Evolutionary conservation across 2,329 filamentous ascomycete species (phyloP), one percentile per base, ranked within the genome.

Genomic region (Fusarium brachygibbosum): DNA sequence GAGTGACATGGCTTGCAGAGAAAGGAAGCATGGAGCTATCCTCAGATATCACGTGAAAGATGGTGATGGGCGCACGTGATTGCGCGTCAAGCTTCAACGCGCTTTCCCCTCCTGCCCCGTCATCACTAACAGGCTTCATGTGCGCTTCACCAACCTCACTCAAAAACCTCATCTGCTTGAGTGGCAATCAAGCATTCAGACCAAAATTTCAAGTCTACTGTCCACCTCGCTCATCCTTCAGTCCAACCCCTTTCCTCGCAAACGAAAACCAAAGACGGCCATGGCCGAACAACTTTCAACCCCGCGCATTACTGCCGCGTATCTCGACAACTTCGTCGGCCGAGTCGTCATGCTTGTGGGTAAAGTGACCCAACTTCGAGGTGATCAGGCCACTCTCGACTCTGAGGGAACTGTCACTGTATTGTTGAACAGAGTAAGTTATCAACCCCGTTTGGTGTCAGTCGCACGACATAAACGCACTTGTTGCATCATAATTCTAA

Each of bases 331-430:
- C 76, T 97, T 94, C 82, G 85, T 90, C 70, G 85, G 85, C 71
- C 87, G 88, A 70, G 92, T 92, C 66, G 92, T 98, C 67, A 94
- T 94, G 74, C 85, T 98, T 57, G 86, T 97, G 7, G 96, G 96
- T 75, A 94, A 91, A 75, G 94, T 98, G 46, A 87, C 88, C 6
- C 90, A 96, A 75, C 85, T 98, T 25, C 90, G 90, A 52, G 94
- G 94, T 71, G 92, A 96, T 53, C 87, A 88, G 51, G 95, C 94
- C 0, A 88, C 89, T 8, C 87, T 98, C 31, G 93, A 97, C 59
- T 91, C 93, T 8, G 91, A 89, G 28, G 95, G 95, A 0, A 86
- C 89, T 23, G 87, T 98, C 28, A 92, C 90, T 1, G 84, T 93
- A 3, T 82, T 91, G 19, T 79, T 98, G 70, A 94, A 93, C 77